A percentile compares a stretch with the other conserved stretches of the same genome.
These are phyloP conservation scores for Jatropha multifida DNA, from an alignment of 441 rosid species.

Conservation along the genomic window DNA sequence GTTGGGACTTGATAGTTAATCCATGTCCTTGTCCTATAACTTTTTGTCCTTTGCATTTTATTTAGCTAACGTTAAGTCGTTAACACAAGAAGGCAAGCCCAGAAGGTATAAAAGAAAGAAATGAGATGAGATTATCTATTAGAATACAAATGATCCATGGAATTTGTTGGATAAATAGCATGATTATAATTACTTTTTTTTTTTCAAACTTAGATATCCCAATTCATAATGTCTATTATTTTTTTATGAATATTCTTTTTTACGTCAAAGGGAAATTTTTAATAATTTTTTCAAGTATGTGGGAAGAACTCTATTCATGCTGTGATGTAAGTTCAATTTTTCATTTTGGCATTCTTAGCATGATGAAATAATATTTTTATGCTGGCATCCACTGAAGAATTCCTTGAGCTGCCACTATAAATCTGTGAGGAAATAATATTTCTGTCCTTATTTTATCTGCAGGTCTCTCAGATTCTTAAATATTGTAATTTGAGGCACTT, in stretches of 20 bases:
- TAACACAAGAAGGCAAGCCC: neutral
- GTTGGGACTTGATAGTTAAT: neutral
- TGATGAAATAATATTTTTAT: neutral
- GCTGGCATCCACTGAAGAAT: neutral
- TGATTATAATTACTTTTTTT: neutral
- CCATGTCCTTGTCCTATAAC: neutral
- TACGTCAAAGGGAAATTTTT: neutral
- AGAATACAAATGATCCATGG: neutral
- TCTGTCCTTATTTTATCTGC: conserved; percentile 12
- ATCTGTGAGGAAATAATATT: neutral
- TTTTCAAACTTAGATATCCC: neutral
- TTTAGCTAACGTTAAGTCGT: neutral
- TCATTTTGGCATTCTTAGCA: neutral
- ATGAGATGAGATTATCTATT: neutral
- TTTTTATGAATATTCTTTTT: neutral
- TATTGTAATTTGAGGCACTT: conserved; percentile 77
- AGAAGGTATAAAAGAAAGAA: neutral
- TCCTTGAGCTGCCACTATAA: neutral
- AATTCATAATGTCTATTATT: neutral
- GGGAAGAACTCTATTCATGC: neutral
- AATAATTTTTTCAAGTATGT: neutral
- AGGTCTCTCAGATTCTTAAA: conserved; percentile 80
- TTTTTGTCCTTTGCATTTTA: neutral
- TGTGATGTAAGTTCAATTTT: too few species aligned
- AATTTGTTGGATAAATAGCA: neutral